Evolutionary conservation across 768 basidiomycete genomes (phyloP).

Genomic region (Asterophora parasitica): DNA sequence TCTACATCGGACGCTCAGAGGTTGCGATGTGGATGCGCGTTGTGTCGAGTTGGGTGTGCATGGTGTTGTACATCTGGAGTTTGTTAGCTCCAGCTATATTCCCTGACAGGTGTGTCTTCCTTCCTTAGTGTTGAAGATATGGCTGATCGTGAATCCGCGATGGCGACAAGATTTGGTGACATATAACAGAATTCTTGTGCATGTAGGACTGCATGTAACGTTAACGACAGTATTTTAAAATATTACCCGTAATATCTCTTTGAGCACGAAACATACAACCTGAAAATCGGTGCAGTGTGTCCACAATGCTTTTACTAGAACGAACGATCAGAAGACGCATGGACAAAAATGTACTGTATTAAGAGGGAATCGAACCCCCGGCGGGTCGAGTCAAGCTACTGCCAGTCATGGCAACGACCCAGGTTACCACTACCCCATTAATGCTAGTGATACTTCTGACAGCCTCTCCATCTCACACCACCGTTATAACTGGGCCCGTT

Average conservation of each 20-base stretch:
- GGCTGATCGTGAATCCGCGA: not conserved
- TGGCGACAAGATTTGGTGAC: slow-evolving; percentile 21
- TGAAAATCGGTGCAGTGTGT: too few relatives aligned
- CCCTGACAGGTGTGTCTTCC: slow-evolving; percentile 74
- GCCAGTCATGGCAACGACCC: slow-evolving; percentile 55
- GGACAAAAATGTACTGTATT: slow-evolving; percentile 64
- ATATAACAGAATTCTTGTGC: not conserved
- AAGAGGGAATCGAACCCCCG: slow-evolving; percentile 84
- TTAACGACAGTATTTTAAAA: too few relatives aligned
- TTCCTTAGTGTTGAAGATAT: not conserved
- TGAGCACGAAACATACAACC: too few relatives aligned
- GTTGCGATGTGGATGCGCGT: slow-evolving; percentile 99
- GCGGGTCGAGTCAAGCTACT: slow-evolving; percentile 57
- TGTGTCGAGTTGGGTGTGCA: slow-evolving; percentile 93
- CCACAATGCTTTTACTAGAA: too few relatives aligned
- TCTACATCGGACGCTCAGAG: slow-evolving; percentile 93
- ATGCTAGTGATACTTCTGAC: too few relatives aligned
- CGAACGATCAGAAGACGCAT: too few relatives aligned
- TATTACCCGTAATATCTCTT: too few relatives aligned
- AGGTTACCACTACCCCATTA: slow-evolving; percentile 66
- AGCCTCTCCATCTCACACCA: too few relatives aligned
- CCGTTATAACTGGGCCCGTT: too few relatives aligned
- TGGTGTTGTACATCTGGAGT: slow-evolving; percentile 82
- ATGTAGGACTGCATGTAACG: too few relatives aligned
- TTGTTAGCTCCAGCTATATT: slow-evolving; percentile 83